Evolutionary conservation across 805 yeast genomes (phyloP), one percentile per base, ranked within the genome.

Genomic region (Komagataella populi): DNA sequence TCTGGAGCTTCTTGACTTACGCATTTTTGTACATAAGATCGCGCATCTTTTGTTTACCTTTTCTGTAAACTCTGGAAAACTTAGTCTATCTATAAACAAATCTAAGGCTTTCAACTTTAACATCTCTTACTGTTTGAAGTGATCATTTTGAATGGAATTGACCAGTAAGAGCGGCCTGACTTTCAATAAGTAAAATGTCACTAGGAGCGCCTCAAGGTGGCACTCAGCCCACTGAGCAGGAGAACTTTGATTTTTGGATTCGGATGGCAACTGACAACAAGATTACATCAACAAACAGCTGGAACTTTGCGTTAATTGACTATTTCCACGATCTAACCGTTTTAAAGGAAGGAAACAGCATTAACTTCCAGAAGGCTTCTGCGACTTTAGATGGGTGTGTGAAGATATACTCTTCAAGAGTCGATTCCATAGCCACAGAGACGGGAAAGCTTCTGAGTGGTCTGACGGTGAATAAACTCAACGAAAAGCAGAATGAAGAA

Each of bases 311-410:
- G 0, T 72, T 90, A 59, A 90, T 90, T 60, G 97, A 90, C 64
- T 90, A 89, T 65, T 90, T 90, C 62, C 85, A 89, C 60, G 96
- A 87, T 60, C 71, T 88, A 66, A 77, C 85, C 23, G 76, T 87
- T 24, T 71, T 87, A 48, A 76, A 78, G 57, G 95, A 84, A 50
- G 84, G 88, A 4, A 88, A 84, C 52, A 75, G 80, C 45, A 86
- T 90, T 59, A 88, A 89, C 63, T 90, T 91, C 64, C 96, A 87
- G 63, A 80, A 83, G 57, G 98, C 97, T 0, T 81, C 93, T 0
- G 88, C 95, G 2, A 87, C 97, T 0, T 70, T 91, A 20, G 97
- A 90, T 60, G 97, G 97, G 0, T 90, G 97, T 70, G 91, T 90
- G 39, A 89, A 89, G 68, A 87, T 91, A 50, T 91, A 91, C 63